Base-by-base conservation (phyloP, 225 moss, liverwort and hornwort species). In the Straminergon stramineum region DNA sequence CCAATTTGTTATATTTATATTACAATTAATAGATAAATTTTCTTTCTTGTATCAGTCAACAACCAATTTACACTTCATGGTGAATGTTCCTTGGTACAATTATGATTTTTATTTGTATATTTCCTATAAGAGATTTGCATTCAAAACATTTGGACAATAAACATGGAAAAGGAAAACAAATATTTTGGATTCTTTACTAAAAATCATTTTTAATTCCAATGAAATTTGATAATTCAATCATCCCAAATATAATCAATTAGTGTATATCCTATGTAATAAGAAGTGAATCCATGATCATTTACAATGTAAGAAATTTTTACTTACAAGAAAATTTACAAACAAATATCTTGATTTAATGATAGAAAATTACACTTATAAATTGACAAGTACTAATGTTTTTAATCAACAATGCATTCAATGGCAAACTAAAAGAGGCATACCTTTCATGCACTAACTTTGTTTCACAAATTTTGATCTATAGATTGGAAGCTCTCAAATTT, bases 21-120 rank as follows among this genome's bases (percentile, higher is more conserved):
- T 37, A 37, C 10, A 79, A 37, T 26, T 56, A 24, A 37, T 79
- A 17, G 10, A 10, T 56, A 26, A 24, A 56, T 53, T 21, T 78
- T 2, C 24, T 52, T 53, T 6, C 2, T 32, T 37, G 0, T 17
- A n/a, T 7, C 0, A 26, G 0, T 11, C 7, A 79, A 27, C 5
- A 27, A 1, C 34, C 3, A 35, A 53, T 22, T 1, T 53, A 14
- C 0, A 0, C 5, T 76, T 52, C 22, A 2, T 53, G 34, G 14
- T 34, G 5, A 77, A 77, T 32, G 2, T 21, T 76, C 2, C 3
- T 2, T 34, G 3, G 13, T 51, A 51, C 8, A 77, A 77, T 77
- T 2, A 22, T 14, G 8, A 34, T 77, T 53, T 14, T 34, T 2
- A 14, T 53, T 53, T 20, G 13, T 13, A 52, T 22, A 77, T 5